Conservation (phyloP, 1,284 basidiomycete species). For the Ganoderma meredithae region DNA sequence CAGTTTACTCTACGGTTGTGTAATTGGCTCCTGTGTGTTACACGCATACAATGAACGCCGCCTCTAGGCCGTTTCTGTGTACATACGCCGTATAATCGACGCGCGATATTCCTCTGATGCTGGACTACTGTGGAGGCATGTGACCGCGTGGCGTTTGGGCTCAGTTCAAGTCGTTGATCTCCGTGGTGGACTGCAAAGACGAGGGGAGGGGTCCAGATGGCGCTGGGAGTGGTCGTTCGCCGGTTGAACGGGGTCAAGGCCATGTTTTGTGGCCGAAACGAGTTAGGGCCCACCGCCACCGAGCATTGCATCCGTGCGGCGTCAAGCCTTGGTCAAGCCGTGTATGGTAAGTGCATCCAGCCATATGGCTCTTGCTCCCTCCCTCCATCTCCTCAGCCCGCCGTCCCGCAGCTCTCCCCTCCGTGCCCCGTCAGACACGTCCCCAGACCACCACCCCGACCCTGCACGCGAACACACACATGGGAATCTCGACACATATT, state of each 20-base stretch:
- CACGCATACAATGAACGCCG: conserved; percentile 5
- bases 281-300: conserved; percentile 27
- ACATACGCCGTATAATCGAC: conserved; percentile 21
- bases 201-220: conserved; percentile 4
- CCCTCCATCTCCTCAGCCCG: conserved; percentile 26
- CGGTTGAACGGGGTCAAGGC: neutral
- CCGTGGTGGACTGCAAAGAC: neutral
- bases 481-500: conserved; percentile 9
- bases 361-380: conserved; percentile 22
- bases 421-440: conserved; percentile 18
- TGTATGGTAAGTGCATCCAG: conserved; percentile 26
- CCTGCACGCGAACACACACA: conserved; percentile 11
- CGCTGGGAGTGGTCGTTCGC: neutral
- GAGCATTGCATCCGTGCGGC: conserved; percentile 27
- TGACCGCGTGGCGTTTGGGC: conserved; percentile 16
- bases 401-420: conserved; percentile 13
- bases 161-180: conserved; percentile 13
- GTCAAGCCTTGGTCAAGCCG: conserved; percentile 28
- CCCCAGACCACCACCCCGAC: conserved; percentile 15
- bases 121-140: neutral
- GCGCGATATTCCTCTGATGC: neutral
- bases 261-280: neutral
- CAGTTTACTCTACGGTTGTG: conserved; percentile 1
- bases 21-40: conserved; percentile 12
- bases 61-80: conserved; percentile 23